Evolutionary conservation across 2,329 filamentous ascomycete genomes (phyloP), one percentile per base, ranked within the genome.

Genomic region (Curvularia sp.): DNA sequence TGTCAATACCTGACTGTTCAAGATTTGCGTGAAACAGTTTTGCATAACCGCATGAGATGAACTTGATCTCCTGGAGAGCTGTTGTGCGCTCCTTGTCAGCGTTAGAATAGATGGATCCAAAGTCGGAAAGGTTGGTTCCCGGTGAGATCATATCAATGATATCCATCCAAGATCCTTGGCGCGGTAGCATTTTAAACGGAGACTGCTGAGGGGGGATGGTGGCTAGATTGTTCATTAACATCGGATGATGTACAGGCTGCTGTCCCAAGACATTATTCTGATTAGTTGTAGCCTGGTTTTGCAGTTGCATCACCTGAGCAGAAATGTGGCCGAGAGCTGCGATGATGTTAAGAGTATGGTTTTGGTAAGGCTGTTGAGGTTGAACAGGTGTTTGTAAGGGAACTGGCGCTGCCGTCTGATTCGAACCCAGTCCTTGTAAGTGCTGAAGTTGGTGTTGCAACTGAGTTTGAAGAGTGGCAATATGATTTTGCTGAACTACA

Each of bases 41-140:
- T 33, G 82, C 84, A 65, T 89, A 89, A 50, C 87, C 87, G 68
- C 87, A 89, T 0, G 86, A 88, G 31, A 82, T 82, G 73, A 89
- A 83, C 0, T 80, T 78, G 30, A 89, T 73, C 13, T 71, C 70
- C 54, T 70, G 62, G 1, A 84, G 70, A 22, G 69, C 70, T 3
- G 78, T 78, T 2, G n/a, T 49, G 38, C 64, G 66, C 20, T 61
- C 65, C 39, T 55, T 55, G 24, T 71, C 62, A 8, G 72, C 68
- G 62, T 73, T 69, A 39, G 77, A 77, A 51, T 72, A 68, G 7
- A 68, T 61, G 24, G 77, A 72, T 13, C 78, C 74, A 38, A 81
- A 78, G 58, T 81, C 76, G 42, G 68, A 68, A 31, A 83, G 72
- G 15, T 78, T 81, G 2, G 67, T 70, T 13, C 82, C 80, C 2